phyloP scores from a whole-genome alignment of 768 basidiomycete species.

The Vishniacozyma victoriae region DNA sequence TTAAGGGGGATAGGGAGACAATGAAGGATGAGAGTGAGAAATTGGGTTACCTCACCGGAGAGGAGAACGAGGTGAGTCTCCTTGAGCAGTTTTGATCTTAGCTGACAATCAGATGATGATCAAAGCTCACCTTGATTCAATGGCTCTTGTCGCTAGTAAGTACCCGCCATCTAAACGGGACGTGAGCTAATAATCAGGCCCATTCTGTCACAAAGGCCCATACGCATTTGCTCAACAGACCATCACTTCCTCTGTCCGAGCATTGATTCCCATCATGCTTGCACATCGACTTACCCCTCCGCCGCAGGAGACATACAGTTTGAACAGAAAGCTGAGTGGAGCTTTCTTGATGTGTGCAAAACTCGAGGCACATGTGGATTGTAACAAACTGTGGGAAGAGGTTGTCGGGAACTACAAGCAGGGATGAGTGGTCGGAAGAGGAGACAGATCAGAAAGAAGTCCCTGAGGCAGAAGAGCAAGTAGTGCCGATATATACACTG shows the following conservation, averaged over 20 bases:
- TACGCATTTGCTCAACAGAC: slow-evolving; percentile 63
- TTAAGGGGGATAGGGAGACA: slow-evolving; percentile 59
- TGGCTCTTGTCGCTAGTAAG: slow-evolving; percentile 64
- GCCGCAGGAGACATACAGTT: slow-evolving; percentile 86
- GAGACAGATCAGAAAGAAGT: too few relatives aligned
- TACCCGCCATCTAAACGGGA: background rate
- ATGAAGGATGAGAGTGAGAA: slow-evolving; percentile 71
- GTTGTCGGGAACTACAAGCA: slow-evolving; percentile 52
- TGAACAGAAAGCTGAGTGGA: slow-evolving; percentile 62
- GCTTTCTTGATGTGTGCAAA: slow-evolving; percentile 53
- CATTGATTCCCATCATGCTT: slow-evolving; percentile 83
- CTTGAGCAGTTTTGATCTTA: background rate
- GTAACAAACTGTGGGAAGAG: slow-evolving; percentile 68
- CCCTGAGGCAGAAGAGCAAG: too few relatives aligned
- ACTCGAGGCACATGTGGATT: slow-evolving; percentile 67
- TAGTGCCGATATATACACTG: too few relatives aligned
- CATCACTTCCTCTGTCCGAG: slow-evolving; percentile 71
- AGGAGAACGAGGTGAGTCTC: slow-evolving; percentile 67
- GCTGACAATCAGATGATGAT: slow-evolving; percentile 59
- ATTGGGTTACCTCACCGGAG: slow-evolving; percentile 83
- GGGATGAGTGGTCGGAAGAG: too few relatives aligned
- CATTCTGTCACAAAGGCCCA: slow-evolving; percentile 70
- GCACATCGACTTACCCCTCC: slow-evolving; percentile 82
- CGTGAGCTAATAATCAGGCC: slow-evolving; percentile 48
- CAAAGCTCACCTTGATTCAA: slow-evolving; percentile 74